Evolutionary conservation across 352 stramenopile genomes (phyloP), one percentile per base, ranked within the genome.

Genomic region (Pythium brachiatum): DNA sequence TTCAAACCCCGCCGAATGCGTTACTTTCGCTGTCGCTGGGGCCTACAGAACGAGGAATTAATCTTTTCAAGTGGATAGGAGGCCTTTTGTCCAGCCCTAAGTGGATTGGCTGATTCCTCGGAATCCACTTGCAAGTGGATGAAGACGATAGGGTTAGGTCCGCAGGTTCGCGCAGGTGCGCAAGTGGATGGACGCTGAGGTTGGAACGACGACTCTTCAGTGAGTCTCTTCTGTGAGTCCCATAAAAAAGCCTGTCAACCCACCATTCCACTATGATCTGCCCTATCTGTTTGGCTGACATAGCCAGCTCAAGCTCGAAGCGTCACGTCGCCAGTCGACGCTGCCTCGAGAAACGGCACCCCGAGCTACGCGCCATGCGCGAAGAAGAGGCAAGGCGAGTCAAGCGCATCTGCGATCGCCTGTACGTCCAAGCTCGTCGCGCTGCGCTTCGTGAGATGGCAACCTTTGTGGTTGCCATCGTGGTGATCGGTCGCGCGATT

Each of bases 111-210:
- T 46, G 7, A 46, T 23, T 46, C 38, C 38, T 18, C 38, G 18
- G 16, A 38, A 54, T 23, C 26, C 47, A 54, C 47, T 54, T 54
- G 47, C 23, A 54, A 54, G 47, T 54, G 47, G 47, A 16, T 38
- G 47, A 38, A 15, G 47, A 38, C 47, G 47, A 18, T 7, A 39
- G 47, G 47, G 47, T 3, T 38, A 39, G 26, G 47, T 21, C 5
- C 20, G 3, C 4, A 54, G 15, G 44, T 52, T 54, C 47, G 47
- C 26, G 16, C 47, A 54, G 15, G 12, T 54, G 25, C 26, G 27
- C 47, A 54, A 54, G 47, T 54, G 26, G 47, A 27, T 54, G 47
- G 25, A 34, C 13, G 12, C 7, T 3, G 23, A 15, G 16, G 21
- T 21, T 21, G 23, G 21, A 52, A 52, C 44, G 44, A 52, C n/a